Evolutionary conservation across 352 stramenopile genomes (phyloP), one percentile per base, ranked within the genome.

Genomic region (Globisporangium echinulatum): DNA sequence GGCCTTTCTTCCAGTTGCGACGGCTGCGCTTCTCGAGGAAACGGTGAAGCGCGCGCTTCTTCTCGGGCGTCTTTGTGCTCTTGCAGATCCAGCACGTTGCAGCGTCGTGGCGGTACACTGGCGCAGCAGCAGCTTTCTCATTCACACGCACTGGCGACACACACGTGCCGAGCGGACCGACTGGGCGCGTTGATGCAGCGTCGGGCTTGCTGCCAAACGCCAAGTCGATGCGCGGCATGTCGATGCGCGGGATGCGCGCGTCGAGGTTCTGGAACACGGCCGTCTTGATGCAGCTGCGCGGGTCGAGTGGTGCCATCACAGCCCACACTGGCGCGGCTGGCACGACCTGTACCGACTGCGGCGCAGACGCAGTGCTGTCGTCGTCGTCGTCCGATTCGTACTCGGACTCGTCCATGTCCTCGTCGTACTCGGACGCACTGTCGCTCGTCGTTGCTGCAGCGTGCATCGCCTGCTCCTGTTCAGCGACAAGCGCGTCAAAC

Each of bases 71-170:
- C 72, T 92, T 94, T 49, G 71, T 75, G 51, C 80, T 91, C 76
- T 92, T 92, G 79, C 85, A 94, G 60, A 94, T 90, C 85, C 85
- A 94, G 79, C 85, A 94, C 58, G 77, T 85, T 59, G 73, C 68
- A 13, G 82, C 63, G 68, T 92, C 74, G 66, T 94, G 85, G 33
- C 73, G 61, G 70, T 90, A 92, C 59, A 71, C 68, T 3, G 68
- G 52, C 39, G 72, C 47, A 39, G 17, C 47, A 46, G 15, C 52
- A 51, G 37, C 47, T 70, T 85, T 92, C 51, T 71, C 67, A 44
- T 74, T 70, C 69, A 74, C 66, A 9, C 58, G 59, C 71, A 77
- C 85, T 4, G 79, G 75, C 42, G 75, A 90, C 63, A 83, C 69
- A 25, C 63, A 69, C 19, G 60, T 48, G 7, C 49, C 33, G 19